A percentile compares a stretch with the other conserved stretches of the same genome.
Evolutionary conservation across 2,329 filamentous ascomycete genomes (phyloP).

Genomic region (Tolypocladium endophyticum): DNA sequence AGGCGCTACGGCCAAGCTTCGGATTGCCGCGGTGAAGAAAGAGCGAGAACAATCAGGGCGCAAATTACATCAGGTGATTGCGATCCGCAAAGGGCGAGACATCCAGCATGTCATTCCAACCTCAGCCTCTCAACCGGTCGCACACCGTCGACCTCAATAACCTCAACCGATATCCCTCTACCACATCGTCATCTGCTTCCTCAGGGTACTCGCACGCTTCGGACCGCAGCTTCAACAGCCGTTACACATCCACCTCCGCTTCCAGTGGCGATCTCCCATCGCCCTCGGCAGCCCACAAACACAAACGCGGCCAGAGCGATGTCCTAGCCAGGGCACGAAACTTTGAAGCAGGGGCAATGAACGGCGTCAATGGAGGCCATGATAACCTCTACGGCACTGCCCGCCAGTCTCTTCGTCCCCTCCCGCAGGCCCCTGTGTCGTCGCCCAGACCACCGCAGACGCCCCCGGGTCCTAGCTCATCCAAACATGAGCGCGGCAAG

Average conservation of each 20-base stretch:
- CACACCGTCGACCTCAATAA: constrained; percentile 35
- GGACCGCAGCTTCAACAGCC: constrained; percentile 44
- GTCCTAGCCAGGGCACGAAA: constrained; percentile 42
- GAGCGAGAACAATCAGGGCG: not conserved
- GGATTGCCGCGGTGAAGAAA: not conserved
- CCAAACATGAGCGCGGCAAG: constrained; percentile 46
- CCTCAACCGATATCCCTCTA: constrained; percentile 55
- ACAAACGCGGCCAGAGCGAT: constrained; percentile 71
- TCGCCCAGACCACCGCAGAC: constrained; percentile 27
- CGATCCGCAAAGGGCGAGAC: constrained; percentile 10
- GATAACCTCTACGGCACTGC: constrained; percentile 60
- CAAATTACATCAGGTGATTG: constrained; percentile 1
- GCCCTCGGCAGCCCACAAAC: constrained; percentile 32
- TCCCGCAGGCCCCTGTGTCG: constrained; percentile 54
- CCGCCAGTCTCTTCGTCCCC: constrained; percentile 66
- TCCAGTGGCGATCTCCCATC: constrained; percentile 45
- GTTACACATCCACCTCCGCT: constrained; percentile 64
- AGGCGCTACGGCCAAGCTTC: constrained; percentile 9
- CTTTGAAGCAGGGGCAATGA: constrained; percentile 33
- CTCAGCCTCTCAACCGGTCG: constrained; percentile 47
- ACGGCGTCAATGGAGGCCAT: constrained; percentile 31
- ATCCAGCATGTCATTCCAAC: constrained; percentile 43
- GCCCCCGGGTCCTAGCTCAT: constrained; percentile 9
- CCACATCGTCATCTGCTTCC: constrained; percentile 59
- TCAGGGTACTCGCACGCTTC: constrained; percentile 54